phyloP scores from a whole-genome alignment of 2,329 filamentous ascomycete species.

The Aaosphaeria pasadenensis region DNA sequence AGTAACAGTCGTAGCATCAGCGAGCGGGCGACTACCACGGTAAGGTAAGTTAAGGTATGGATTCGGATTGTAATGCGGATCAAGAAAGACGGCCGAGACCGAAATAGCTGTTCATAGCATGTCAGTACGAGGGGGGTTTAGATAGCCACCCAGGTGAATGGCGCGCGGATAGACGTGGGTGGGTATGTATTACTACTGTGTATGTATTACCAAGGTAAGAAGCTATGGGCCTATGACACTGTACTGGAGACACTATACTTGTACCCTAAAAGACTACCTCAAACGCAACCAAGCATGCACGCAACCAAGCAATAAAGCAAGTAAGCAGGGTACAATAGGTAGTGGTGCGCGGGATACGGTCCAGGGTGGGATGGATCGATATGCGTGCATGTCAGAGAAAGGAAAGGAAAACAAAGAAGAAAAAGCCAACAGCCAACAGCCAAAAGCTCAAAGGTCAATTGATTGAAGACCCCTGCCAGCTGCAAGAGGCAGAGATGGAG shows the following conservation, averaged over 20 bases:
- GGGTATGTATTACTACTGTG: too few relatives aligned
- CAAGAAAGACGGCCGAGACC: conserved; percentile 9
- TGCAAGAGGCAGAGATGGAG: conserved; percentile 9
- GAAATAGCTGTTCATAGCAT: conserved; percentile 11
- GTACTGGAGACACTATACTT: too few relatives aligned
- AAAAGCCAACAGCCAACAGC: too few relatives aligned
- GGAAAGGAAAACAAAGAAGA: too few relatives aligned
- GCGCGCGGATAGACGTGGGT: too few relatives aligned
- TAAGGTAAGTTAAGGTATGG: too few relatives aligned
- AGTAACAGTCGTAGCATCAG: neutral
- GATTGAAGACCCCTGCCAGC: conserved; percentile 1
- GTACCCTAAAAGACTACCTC: conserved; percentile 1
- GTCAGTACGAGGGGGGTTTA: conserved; percentile 1
- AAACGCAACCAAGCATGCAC: conserved; percentile 2
- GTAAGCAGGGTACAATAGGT: conserved; percentile 10
- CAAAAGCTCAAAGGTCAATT: too few relatives aligned
- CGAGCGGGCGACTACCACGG: too few relatives aligned
- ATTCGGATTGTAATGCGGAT: neutral
- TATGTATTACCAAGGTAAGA: too few relatives aligned
- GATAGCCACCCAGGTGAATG: neutral
- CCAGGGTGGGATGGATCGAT: conserved; percentile 11
- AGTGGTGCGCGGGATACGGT: neutral
- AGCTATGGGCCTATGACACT: too few relatives aligned
- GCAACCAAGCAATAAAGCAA: conserved; percentile 1
- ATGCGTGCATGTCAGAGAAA: conserved; percentile 1